A percentile compares a stretch with the other conserved stretches of the same genome.
phyloP scores from a whole-genome alignment of 2,329 filamentous ascomycete species.

The Penicillium olsonii region DNA sequence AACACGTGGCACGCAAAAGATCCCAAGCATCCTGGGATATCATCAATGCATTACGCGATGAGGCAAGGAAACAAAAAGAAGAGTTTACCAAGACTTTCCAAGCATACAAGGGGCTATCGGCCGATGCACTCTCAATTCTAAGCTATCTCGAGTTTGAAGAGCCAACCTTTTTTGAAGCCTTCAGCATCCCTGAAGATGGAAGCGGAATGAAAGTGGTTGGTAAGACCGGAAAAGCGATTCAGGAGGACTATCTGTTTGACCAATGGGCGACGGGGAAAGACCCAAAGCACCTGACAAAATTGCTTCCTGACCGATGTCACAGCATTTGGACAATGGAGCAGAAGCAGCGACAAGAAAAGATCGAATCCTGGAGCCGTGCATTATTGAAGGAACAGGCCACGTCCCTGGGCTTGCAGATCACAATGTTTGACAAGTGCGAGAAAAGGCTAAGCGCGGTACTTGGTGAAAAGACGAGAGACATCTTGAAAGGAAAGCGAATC shows the following conservation, averaged over 20 bases:
- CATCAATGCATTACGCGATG: conserved; percentile 45
- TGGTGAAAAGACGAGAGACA: conserved; percentile 18
- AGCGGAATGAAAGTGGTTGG: conserved; percentile 54
- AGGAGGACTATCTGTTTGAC: conserved; percentile 53
- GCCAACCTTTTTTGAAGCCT: conserved; percentile 57
- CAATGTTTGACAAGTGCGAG: conserved; percentile 16
- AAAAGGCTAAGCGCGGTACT: conserved; percentile 8
- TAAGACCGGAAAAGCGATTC: conserved; percentile 46
- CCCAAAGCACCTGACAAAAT: conserved; percentile 55
- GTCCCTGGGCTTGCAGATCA: conserved; percentile 14
- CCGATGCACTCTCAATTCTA: conserved; percentile 34
- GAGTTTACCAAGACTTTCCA: conserved; percentile 21
- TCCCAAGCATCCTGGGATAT: conserved; percentile 39
- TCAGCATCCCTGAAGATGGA: conserved; percentile 51
- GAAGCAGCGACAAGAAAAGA: conserved; percentile 37
- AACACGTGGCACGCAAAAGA: conserved; percentile 37
- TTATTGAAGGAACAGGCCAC: conserved; percentile 55
- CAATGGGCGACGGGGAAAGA: conserved; percentile 54
- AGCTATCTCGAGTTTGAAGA: conserved; percentile 57
- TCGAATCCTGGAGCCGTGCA: conserved; percentile 46
- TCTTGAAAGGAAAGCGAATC: conserved; percentile 58
- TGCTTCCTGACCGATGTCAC: not conserved
- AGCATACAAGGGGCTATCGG: conserved; percentile 16
- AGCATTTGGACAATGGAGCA: conserved; percentile 49
- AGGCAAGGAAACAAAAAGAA: conserved; percentile 34